phyloP scores from a whole-genome alignment of 495 filamentous ascomycete species.

The Neurospora sp. region DNA sequence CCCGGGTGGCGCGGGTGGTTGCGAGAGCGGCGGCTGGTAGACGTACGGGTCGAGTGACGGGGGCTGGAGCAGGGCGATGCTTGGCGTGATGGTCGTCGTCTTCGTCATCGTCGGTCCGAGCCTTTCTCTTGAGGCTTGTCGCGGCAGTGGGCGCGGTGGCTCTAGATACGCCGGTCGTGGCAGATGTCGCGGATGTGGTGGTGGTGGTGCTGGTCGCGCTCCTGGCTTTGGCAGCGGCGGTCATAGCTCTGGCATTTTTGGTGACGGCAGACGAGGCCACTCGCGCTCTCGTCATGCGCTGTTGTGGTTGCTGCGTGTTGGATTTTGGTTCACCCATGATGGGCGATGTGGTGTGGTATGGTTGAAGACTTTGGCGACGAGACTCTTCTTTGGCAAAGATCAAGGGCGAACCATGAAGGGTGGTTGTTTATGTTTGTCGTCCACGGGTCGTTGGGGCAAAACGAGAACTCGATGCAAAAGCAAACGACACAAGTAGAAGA shows the following conservation, averaged over 20 bases:
- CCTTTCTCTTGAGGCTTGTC: conserved; percentile 33
- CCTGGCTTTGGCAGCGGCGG: conserved; percentile 30
- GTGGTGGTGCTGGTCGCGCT: conserved; percentile 12
- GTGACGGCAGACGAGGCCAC: conserved; percentile 39
- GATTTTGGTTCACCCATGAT: conserved; percentile 17
- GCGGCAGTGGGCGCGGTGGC: not conserved
- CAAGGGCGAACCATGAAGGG: not conserved
- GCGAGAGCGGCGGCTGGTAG: conserved; percentile 13
- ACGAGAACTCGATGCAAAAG: not conserved
- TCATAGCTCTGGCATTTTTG: conserved; percentile 22
- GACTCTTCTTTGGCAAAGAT: not conserved
- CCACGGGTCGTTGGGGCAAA: not conserved
- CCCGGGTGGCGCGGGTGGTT: conserved; percentile 32
- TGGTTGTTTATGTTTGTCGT: not conserved
- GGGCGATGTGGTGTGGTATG: not conserved
- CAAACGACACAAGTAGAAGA: not conserved
- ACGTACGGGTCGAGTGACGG: conserved; percentile 15
- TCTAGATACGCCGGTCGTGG: not conserved
- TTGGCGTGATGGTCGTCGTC: conserved; percentile 29
- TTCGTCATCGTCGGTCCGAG: conserved; percentile 31
- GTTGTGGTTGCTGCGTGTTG: conserved; percentile 41
- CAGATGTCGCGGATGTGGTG: conserved; percentile 12
- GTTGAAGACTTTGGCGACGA: not conserved
- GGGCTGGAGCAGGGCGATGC: not conserved
- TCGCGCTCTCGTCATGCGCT: conserved; percentile 50